These are phyloP conservation scores for Castanea sativa DNA, from an alignment of 306 rosid species.

Conservation along the genomic window DNA sequence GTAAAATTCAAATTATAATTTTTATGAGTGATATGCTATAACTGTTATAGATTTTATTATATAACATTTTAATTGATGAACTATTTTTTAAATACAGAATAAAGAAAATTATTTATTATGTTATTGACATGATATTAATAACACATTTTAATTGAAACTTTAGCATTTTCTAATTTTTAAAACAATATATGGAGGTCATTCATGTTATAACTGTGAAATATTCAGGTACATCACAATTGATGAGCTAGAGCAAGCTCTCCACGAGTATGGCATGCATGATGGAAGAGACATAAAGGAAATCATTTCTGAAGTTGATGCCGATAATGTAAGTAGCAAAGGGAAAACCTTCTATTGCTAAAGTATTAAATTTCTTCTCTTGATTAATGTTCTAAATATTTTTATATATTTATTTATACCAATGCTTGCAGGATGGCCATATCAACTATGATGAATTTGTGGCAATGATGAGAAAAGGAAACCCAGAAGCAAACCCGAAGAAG, in stretches of 20 bases:
- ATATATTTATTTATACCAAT: not conserved
- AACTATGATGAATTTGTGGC: conserved; percentile 92
- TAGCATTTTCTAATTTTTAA: too few species aligned
- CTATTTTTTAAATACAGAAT: too few species aligned
- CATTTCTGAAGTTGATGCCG: conserved; percentile 79
- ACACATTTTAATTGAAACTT: too few species aligned
- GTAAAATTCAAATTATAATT: not conserved
- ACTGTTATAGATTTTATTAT: too few species aligned
- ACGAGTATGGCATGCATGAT: conserved; percentile 81
- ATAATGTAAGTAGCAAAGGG: conserved; percentile 52
- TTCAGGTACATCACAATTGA: conserved; percentile 77
- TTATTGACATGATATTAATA: too few species aligned
- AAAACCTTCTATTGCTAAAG: not conserved
- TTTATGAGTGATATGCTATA: not conserved
- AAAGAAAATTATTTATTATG: too few species aligned
- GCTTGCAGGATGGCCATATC: conserved; percentile 77
- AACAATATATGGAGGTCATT: not conserved
- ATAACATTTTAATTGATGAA: too few species aligned
- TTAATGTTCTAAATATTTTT: not conserved
- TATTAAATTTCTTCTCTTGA: not conserved
- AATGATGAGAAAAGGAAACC: conserved; percentile 95
- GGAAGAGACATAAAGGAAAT: conserved; percentile 83
- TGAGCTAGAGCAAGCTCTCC: conserved; percentile 91
- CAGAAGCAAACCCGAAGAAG: conserved; percentile 66
- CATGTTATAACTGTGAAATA: not conserved